These are phyloP conservation scores for Auricularia cornea DNA, from an alignment of 768 basidiomycete genomes.

Conservation along the genomic window DNA sequence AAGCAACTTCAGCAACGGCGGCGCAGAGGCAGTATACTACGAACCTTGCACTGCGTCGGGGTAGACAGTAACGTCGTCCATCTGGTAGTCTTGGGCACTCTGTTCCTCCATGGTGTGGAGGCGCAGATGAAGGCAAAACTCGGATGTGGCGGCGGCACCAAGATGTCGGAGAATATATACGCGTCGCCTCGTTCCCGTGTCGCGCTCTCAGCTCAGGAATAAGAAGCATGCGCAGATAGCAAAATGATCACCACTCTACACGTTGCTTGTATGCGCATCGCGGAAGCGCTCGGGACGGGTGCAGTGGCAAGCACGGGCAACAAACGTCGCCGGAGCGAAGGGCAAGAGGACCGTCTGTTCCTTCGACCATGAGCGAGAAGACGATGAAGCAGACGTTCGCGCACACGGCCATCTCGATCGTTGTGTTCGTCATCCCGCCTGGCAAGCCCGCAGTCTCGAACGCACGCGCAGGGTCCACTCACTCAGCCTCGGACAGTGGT, in stretches of 20 bases:
- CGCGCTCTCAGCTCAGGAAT: background rate
- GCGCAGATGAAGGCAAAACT: background rate
- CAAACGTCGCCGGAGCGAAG: no score
- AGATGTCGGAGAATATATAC: background rate
- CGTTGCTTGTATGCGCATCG: no score
- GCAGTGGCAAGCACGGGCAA: no score
- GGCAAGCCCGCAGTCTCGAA: background rate
- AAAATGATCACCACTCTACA: background rate
- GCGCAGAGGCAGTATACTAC: background rate
- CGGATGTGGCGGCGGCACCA: background rate
- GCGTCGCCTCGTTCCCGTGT: background rate
- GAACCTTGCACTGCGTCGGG: background rate
- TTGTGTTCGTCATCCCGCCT: background rate
- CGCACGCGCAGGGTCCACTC: background rate
- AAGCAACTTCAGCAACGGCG: background rate
- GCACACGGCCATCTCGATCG: no score
- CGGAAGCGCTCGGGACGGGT: no score
- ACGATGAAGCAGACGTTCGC: no score
- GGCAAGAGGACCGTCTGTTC: no score
- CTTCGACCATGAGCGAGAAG: no score
- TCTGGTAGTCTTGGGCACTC: background rate
- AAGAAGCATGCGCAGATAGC: background rate
- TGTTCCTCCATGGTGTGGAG: background rate
- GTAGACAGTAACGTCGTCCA: background rate
- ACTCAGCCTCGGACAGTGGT: background rate